phyloP scores from a whole-genome alignment of 1,284 basidiomycete genomes.

The Pterula multifida region DNA sequence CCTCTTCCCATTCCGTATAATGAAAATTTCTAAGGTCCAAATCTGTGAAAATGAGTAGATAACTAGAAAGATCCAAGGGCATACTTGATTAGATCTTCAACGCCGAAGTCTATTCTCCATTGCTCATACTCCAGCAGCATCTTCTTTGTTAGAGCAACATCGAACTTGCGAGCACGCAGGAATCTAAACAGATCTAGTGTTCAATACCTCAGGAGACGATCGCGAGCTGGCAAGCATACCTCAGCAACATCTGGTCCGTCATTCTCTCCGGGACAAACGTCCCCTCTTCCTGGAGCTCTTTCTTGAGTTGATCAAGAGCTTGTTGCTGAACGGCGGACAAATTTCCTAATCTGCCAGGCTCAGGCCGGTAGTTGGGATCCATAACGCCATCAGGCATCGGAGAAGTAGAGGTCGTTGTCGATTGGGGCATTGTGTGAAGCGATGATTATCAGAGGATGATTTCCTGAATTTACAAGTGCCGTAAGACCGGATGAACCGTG shows the following conservation, averaged over 20 bases:
- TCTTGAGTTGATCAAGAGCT: slow-evolving; percentile 62
- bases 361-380: slow-evolving; percentile 58
- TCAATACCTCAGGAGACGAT: slow-evolving; percentile 2
- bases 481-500: too few species aligned
- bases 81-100: slow-evolving; percentile 80
- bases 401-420: slow-evolving; percentile 30
- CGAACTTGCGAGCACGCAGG: slow-evolving; percentile 89
- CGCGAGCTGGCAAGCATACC: slow-evolving; percentile 23
- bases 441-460: neutral
- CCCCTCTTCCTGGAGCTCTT: slow-evolving; percentile 52
- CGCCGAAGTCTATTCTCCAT: slow-evolving; percentile 84
- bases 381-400: slow-evolving; percentile 50
- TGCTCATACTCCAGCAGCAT: slow-evolving; percentile 82
- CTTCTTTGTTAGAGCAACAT: slow-evolving; percentile 67
- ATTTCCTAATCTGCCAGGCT: slow-evolving; percentile 75
- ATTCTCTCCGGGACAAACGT: slow-evolving; percentile 59
- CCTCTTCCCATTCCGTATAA: slow-evolving; percentile 75
- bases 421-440: slow-evolving; percentile 1
- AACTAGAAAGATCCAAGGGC: slow-evolving; percentile 15
- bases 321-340: slow-evolving; percentile 62
- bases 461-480: too few species aligned
- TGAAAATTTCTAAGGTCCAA: slow-evolving; percentile 61
- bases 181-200: slow-evolving; percentile 34
- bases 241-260: slow-evolving; percentile 72
- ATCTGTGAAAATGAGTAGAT: slow-evolving; percentile 9